Evolutionary conservation across 768 basidiomycete species (phyloP), one percentile per base, ranked within the genome.

Genomic region (Crassisporium funariophilum): DNA sequence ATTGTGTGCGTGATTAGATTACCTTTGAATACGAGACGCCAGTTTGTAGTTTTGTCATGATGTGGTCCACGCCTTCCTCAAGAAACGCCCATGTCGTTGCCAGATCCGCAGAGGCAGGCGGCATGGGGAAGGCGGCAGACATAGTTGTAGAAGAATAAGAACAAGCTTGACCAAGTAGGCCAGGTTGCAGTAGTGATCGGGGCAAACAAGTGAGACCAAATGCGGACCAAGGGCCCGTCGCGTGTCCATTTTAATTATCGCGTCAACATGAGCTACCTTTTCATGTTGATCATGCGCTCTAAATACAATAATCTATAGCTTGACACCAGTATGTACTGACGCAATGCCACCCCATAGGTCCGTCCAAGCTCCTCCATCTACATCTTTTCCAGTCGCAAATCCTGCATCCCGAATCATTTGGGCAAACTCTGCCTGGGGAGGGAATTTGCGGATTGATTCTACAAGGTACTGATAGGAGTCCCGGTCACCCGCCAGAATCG

Each of bases 381-480:
- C 77, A 50, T 90, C 81, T 46, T 73, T 75, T 19, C 86, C 88
- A 1, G 82, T 86, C 24, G 75, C 62, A 68, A 95, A 94, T 0
- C 93, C 93, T 4, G 89, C 91, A 16, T 91, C 84, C 52, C 77
- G 67, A 57, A 95, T 90, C 94, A 98, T 88, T 55, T 81, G 69
- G 5, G 94, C 85, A 68, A 98, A 98, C 46, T 89, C 85, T 6
- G 79, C 72, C 65, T 97, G 95, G 9, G 82, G 75, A 20, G 95
- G 95, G 74, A 98, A 98, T 56, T 82, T 83, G 33, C 93, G 87
- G 58, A 99, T 98, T 9, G 94, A 97, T 67, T 99, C 97, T 34
- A 98, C 92, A 35, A 99, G 79, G 65, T 99, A 98, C 65, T 98
- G 94, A 66, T 99, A 99, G 5, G 94, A 95, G 16, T 83, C 87